Evolutionary conservation across 2,329 filamentous ascomycete species (phyloP).

Genomic region (Pseudocercospora fuligena): DNA sequence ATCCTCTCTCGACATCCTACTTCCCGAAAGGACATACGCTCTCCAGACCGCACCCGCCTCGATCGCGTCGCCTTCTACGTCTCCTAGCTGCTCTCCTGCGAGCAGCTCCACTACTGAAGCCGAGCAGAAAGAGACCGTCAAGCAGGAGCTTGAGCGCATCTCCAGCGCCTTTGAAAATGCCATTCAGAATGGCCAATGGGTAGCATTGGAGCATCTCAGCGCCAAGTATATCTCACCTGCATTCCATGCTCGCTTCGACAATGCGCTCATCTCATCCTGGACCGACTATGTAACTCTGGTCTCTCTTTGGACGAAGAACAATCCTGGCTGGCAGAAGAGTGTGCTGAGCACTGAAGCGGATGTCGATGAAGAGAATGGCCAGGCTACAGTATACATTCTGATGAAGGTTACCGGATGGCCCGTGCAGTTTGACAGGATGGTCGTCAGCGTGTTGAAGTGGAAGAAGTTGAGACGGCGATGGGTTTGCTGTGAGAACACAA

Average conservation of each 20-base stretch:
- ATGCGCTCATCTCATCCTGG: conserved; percentile 9
- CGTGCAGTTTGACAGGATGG: background rate
- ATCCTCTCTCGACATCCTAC: conserved; percentile 3
- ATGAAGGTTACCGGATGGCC: conserved; percentile 8
- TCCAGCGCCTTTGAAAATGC: conserved; percentile 9
- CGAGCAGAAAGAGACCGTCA: conserved; percentile 3
- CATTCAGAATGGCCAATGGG: background rate
- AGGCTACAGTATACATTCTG: conserved; percentile 7
- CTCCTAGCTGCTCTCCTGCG: background rate
- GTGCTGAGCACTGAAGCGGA: conserved; percentile 8
- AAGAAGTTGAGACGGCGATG: conserved; percentile 8
- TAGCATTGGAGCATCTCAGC: background rate
- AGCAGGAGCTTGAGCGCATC: conserved; percentile 7
- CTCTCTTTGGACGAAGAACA: background rate
- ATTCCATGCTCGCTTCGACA: conserved; percentile 4
- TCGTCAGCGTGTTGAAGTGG: conserved; percentile 11
- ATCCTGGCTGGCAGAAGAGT: conserved; percentile 11
- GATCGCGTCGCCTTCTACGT: background rate
- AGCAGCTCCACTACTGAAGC: background rate
- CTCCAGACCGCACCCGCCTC: background rate
- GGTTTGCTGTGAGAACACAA: conserved; percentile 7
- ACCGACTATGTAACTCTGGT: conserved; percentile 7
- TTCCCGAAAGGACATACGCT: conserved; percentile 1
- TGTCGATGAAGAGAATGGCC: conserved; percentile 5
- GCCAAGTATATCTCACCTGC: conserved; percentile 8